Conservation (phyloP, 208 protist genomes). For the Naegleria lovaniensis region DNA sequence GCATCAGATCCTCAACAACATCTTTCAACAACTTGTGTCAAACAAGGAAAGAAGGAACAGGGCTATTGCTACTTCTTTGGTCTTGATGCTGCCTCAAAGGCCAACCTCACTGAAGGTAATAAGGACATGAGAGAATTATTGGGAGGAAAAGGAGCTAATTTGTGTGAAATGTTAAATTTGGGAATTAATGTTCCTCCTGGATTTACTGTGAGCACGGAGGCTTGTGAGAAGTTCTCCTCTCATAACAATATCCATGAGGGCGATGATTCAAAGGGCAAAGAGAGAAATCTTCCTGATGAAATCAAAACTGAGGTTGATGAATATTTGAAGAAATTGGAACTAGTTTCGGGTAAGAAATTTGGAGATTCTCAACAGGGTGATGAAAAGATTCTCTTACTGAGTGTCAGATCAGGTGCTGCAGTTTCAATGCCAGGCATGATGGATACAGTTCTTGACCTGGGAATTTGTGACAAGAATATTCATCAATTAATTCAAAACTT, state of each 20-base stretch:
- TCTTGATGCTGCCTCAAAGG: conserved; percentile 32
- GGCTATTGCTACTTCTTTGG: background rate
- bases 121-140: conserved; percentile 75
- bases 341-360: conserved; percentile 39
- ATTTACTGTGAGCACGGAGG: conserved; percentile 83
- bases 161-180: conserved; percentile 81
- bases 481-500: background rate
- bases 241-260: background rate
- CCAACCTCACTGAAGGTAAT: conserved; percentile 64
- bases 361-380: background rate
- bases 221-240: conserved; percentile 62
- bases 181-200: conserved; percentile 80
- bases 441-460: background rate
- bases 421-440: background rate
- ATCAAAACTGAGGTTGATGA: conserved; percentile 43
- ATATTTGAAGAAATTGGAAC: conserved; percentile 64
- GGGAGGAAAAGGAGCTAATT: conserved; percentile 84
- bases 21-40: background rate
- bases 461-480: background rate
- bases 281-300: conserved; percentile 36
- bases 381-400: background rate
- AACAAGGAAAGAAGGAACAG: background rate
- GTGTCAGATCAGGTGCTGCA: background rate
- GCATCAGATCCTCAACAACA: background rate
- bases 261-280: background rate